Conservation (phyloP, 2,329 filamentous ascomycete species). For the Claviceps citrina region DNA sequence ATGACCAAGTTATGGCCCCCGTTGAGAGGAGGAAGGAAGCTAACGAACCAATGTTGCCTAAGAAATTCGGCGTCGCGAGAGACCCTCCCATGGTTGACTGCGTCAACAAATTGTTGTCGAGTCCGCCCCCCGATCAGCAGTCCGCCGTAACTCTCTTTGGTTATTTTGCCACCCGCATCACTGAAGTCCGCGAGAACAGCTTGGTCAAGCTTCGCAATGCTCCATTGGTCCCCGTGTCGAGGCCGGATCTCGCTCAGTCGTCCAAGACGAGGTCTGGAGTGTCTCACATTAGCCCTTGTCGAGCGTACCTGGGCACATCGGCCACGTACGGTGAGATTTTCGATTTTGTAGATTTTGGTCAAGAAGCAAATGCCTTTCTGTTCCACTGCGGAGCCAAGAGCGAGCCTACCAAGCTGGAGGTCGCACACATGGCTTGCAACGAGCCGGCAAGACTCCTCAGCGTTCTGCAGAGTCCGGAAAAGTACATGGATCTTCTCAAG, state of each 20-base stretch:
- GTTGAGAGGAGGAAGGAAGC: background rate
- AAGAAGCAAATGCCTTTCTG: constrained; percentile 75
- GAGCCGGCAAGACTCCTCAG: constrained; percentile 73
- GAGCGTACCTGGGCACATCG: constrained; percentile 65
- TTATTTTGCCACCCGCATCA: constrained; percentile 66
- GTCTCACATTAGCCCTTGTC: constrained; percentile 44
- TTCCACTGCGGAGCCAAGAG: constrained; percentile 78
- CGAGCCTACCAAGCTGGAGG: constrained; percentile 75
- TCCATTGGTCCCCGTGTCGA: constrained; percentile 54
- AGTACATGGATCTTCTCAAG: constrained; percentile 71
- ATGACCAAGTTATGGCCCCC: too few species aligned
- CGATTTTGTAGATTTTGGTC: constrained; percentile 89
- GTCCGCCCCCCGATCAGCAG: constrained; percentile 50
- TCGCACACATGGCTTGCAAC: constrained; percentile 67
- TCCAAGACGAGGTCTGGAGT: constrained; percentile 21
- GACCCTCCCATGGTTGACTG: constrained; percentile 70
- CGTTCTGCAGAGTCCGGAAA: constrained; percentile 65
- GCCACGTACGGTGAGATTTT: constrained; percentile 73
- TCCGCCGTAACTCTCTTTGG: constrained; percentile 61
- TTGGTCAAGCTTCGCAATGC: constrained; percentile 47
- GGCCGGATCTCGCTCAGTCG: constrained; percentile 14
- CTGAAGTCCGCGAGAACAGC: constrained; percentile 51
- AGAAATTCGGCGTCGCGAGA: constrained; percentile 70
- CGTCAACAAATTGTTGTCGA: constrained; percentile 54
- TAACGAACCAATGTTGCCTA: constrained; percentile 4